Conservation (phyloP, 768 basidiomycete genomes). For the Termitomyces titanicus region DNA sequence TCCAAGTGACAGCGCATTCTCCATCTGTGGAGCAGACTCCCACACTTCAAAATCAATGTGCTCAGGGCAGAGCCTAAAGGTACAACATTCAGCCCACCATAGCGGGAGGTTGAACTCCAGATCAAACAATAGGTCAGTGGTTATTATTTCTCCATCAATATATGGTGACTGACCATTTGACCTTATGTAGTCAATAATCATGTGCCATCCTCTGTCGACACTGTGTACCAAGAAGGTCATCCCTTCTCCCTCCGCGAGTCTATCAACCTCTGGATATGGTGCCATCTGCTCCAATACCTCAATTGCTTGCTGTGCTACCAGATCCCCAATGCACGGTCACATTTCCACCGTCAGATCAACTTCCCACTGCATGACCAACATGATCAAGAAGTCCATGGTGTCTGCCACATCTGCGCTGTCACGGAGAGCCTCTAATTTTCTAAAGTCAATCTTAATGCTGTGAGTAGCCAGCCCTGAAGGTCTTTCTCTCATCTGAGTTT, state of each 20-base stretch:
- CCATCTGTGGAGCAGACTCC: neutral
- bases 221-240: neutral
- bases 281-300: neutral
- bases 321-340: neutral
- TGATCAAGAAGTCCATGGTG: no score
- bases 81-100: neutral
- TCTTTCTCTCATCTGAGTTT: no score
- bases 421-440: no score
- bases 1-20: no score
- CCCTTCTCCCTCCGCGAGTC: neutral
- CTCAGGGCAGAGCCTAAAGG: neutral
- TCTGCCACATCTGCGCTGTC: no score
- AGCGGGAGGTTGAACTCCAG: neutral
- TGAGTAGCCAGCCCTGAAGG: no score
- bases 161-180: neutral
- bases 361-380: neutral
- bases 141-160: neutral
- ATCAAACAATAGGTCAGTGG: neutral
- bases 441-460: no score
- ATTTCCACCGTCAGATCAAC: neutral
- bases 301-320: neutral
- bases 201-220: neutral
- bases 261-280: neutral
- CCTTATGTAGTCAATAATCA: neutral
- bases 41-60: neutral